Base-by-base conservation (phyloP, 495 filamentous ascomycete genomes). In the Astrothelium subdiscretum region DNA sequence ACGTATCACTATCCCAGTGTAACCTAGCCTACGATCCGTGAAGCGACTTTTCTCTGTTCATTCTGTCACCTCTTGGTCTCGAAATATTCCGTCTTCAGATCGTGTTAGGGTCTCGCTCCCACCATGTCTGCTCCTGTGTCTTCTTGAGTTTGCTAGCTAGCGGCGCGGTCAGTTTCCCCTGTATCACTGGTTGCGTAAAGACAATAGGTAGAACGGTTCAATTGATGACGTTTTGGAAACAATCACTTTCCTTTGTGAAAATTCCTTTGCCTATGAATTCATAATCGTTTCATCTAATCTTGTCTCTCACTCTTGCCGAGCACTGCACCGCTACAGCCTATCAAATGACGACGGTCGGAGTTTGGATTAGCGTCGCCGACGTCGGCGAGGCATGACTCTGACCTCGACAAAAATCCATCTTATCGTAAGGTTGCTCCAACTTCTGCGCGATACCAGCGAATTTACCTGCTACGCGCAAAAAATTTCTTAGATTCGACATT, bases 141-240 rank as follows among this genome's bases (percentile, higher is more conserved):
- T 54, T 54, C 12, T 29, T 8, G 20, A 29, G 15, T 54, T 8
- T 10, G 48, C 11, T 26, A 24, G 22, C 6, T 29, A 20, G 48
- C n/a, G n/a, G 48, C 8, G 24, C 24, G 5, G 24, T 10, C 48
- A 27, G 48, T 26, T 22, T 54, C 22, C 22, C 48, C 8, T 54
- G 48, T 54, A 54, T 54, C 4, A 48, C 18, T n/a, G 20, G 42
- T 10, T 20, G 42, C 42, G 5, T 54, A 8, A 54, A 8, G 24
- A 22, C 6, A 54, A 29, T 54, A 54, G 48, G 48, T 54, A 54
- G 48, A 54, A 54, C 3, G 48, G 20, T 54, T 54, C 48, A 54
- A 54, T 54, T 54, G 48, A 54, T 24, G 15, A 54, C 48, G 24
- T 54, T n/a, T 54, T 54, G 48, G 48, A 54, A 54, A 54, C 29